Base-by-base conservation (phyloP, 2,329 filamentous ascomycete species). In the Diaporthe amygdali region DNA sequence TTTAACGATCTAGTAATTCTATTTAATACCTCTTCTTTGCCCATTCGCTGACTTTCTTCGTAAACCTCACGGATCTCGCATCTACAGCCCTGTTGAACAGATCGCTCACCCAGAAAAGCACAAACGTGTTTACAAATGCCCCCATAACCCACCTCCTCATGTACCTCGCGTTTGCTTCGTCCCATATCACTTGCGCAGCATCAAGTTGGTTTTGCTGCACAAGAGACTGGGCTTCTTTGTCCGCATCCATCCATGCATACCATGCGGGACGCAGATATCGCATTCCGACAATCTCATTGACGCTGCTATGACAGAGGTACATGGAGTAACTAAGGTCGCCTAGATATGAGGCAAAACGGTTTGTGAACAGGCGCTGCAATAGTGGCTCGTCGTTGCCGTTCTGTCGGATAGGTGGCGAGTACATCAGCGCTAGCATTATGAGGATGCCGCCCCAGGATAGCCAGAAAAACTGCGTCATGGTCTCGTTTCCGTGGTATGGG, bases 301-400 rank as follows among this genome's bases (percentile, higher is more conserved):
- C 52, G 10, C 66, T 44, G 9, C 70, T 73, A 63, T 76, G 75
- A 25, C 75, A 68, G 20, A 76, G 71, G 64, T 76, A 77, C 59
- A 77, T 63, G 15, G 75, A 71, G 69, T 75, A 77, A 14, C 74
- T 75, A 54, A 76, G 73, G 14, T 73, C 73, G 39, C 76, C 75
- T 12, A 77, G 71, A 55, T 77, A 77, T 41, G 74, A 72, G 22
- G 74, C 71, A 15, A 75, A 73, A 14, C 67, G 49, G 5, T 72
- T 76, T 5, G 74, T 77, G 59, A 77, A 76, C 41, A 74, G 73
- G 8, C 72, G 67, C 63, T 76, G 74, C 17, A 76, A 54, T 7
- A 72, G 46, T 6, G 73, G 73, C 10, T 63, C 52, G 22, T 44
- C 8, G n/a, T 32, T 22, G 44, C 39, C 25, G 44, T n/a, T 46